phyloP scores from a whole-genome alignment of 2,329 filamentous ascomycete species.

The Magnaporthiopsis poae region DNA sequence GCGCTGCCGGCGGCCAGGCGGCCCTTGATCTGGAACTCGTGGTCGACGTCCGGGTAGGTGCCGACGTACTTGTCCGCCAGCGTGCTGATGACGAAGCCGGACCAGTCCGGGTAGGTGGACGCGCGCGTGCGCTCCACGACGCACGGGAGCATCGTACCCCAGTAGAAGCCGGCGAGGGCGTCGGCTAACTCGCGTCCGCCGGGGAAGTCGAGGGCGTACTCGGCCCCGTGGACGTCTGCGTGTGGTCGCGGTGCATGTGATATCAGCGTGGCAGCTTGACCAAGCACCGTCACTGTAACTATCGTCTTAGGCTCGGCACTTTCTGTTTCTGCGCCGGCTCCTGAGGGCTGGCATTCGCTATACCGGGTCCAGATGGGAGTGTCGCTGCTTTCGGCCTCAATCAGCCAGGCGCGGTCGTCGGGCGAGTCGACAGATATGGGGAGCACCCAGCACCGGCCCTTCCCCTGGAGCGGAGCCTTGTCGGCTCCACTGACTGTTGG shows the following conservation, averaged over 20 bases:
- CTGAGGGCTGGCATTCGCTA: background rate
- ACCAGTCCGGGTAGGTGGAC: conserved; percentile 8
- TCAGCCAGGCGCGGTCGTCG: conserved; percentile 2
- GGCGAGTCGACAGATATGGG: background rate
- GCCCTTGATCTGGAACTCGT: conserved; percentile 13
- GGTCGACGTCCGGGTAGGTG: conserved; percentile 13
- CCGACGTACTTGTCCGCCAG: conserved; percentile 12
- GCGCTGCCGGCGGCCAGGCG: conserved; percentile 8
- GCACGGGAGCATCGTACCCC: conserved; percentile 11
- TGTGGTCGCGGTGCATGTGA: conserved; percentile 9
- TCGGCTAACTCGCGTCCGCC: conserved; percentile 8
- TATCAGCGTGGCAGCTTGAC: background rate
- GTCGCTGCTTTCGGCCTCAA: background rate
- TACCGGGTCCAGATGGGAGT: background rate
- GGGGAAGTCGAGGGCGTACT: conserved; percentile 9
- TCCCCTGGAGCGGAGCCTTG: background rate
- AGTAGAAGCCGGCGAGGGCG: conserved; percentile 11
- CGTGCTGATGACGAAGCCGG: conserved; percentile 12
- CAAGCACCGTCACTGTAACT: conserved; percentile 3
- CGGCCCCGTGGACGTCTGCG: conserved; percentile 10
- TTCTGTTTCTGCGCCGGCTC: background rate
- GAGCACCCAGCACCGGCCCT: conserved; percentile 7
- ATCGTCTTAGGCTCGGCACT: background rate
- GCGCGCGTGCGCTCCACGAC: conserved; percentile 11
- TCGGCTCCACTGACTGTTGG: background rate